Percentiles rank a stretch among this genome's conserved stretches.
These are phyloP conservation scores for Moesziomyces antarcticus DNA, from an alignment of 1,284 basidiomycete species.

Conservation along the genomic window DNA sequence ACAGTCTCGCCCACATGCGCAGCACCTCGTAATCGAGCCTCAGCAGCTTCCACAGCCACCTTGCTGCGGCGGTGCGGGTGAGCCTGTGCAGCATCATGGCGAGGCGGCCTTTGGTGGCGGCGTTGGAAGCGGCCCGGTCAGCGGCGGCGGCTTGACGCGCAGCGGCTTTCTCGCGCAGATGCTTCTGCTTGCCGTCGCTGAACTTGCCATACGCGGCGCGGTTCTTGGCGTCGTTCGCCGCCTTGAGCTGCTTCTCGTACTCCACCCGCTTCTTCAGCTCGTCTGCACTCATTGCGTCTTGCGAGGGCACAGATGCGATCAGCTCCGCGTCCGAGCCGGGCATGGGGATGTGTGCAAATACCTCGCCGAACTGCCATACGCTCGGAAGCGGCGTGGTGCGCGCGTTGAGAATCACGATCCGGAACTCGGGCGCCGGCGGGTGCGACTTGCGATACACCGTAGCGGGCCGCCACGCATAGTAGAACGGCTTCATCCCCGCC, in stretches of 20 bases:
- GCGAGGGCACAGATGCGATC: constrained; percentile 1
- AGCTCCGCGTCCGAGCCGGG: constrained; percentile 37
- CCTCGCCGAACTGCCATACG: constrained; percentile 44
- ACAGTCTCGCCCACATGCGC: constrained; percentile 6
- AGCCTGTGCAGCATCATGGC: not conserved
- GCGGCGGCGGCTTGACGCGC: constrained; percentile 10
- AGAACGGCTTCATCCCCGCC: constrained; percentile 73
- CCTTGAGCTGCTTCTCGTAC: constrained; percentile 42
- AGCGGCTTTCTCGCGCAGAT: constrained; percentile 17
- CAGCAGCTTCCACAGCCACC: constrained; percentile 6
- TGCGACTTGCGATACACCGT: constrained; percentile 83
- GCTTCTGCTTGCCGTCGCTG: constrained; percentile 29
- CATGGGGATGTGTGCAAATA: constrained; percentile 59
- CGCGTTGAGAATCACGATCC: constrained; percentile 76
- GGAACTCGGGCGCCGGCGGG: constrained; percentile 85
- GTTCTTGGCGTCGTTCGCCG: constrained; percentile 43
- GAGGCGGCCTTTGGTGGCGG: not conserved
- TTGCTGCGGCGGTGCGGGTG: not conserved
- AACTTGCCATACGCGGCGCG: constrained; percentile 56
- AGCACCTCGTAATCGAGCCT: constrained; percentile 20
- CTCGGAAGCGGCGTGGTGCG: constrained; percentile 39
- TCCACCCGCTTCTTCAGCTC: constrained; percentile 32
- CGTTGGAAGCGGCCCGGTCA: not conserved
- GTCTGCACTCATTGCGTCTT: constrained; percentile 14
- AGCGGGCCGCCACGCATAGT: constrained; percentile 89